Evolutionary conservation across 2,329 filamentous ascomycete species (phyloP).

Genomic region (Cercospora janseana): DNA sequence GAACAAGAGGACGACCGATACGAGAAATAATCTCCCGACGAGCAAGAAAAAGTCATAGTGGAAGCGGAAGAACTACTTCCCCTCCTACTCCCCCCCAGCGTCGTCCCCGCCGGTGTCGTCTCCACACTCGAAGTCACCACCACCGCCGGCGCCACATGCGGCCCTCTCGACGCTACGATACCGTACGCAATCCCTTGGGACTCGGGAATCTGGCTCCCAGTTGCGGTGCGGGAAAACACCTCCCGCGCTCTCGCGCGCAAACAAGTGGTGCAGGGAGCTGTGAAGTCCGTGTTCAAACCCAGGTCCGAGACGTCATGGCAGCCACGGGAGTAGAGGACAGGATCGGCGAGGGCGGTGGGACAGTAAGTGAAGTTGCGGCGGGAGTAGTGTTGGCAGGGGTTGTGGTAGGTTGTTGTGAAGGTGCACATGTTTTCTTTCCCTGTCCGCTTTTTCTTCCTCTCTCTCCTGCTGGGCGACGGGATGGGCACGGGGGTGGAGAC

Average conservation of each 20-base stretch:
- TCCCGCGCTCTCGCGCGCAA: slow-evolving; percentile 1
- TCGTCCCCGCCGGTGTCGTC: background rate
- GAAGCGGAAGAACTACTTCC: background rate
- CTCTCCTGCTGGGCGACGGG: too few relatives aligned
- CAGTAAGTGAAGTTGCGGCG: slow-evolving; percentile 2
- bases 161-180: slow-evolving; percentile 7
- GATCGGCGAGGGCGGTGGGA: background rate
- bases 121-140: slow-evolving; percentile 1
- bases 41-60: background rate
- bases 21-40: background rate
- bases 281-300: slow-evolving; percentile 4
- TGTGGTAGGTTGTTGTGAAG: slow-evolving; percentile 10
- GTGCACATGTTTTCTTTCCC: background rate
- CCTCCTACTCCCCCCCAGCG: background rate
- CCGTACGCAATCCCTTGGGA: slow-evolving; percentile 2
- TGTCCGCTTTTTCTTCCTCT: background rate
- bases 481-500: too few relatives aligned
- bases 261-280: background rate
- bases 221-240: background rate
- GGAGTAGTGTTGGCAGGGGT: slow-evolving; percentile 11
- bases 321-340: background rate
- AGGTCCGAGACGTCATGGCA: slow-evolving; percentile 8
- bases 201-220: too few relatives aligned
- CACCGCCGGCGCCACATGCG: background rate
- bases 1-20: background rate